Evolutionary conservation across 1,284 basidiomycete genomes (phyloP), one percentile per base, ranked within the genome.

Genomic region (Mycena sp.): DNA sequence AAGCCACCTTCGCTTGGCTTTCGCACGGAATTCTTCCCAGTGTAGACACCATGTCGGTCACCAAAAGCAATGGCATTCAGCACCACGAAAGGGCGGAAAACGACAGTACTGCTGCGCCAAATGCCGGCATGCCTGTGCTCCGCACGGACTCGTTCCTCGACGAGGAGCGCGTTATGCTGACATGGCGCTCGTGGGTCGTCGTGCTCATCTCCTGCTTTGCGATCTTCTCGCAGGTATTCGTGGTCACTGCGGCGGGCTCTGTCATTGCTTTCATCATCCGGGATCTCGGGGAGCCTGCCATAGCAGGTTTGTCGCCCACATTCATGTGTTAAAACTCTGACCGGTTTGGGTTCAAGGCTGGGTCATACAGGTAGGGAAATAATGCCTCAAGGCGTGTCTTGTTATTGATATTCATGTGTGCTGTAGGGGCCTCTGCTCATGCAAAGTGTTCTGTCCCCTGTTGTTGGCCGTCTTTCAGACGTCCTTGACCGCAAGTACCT

Each of bases 401-500:
- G 10, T 37, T 16, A 28, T 25, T 57, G n/a, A 46, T 28, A 16
- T 7, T 7, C 45, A n/a, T 28, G 21, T 19, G 10, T n/a, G n/a
- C n/a, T n/a, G n/a, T 41, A 65, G 61, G 65, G 66, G 14, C 66
- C 66, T n/a, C 49, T 67, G 4, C 43, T 67, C 2, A 67, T 67
- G 58, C 66, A 67, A 52, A 65, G 55, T 9, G 66, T 67, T 9
- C 26, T 67, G 23, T 65, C 59, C 11, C 66, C 66, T 14, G 35
- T 65, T 12, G 44, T 65, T 49, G 66, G 66, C 7, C 58, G 66
- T 3, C 58, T 67, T 40, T 67, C 66, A 11, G 66, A 67, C 44
- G 66, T 67, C 12, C 57, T 67, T 11, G 66, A 67, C 48, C 63
- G 66, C 45, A 67, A 67, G 41, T 67, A 67, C 44, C 53, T 67